These are phyloP conservation scores for Telopea speciosissima DNA, from an alignment of 177 flowering plant genomes.

Conservation along the genomic window DNA sequence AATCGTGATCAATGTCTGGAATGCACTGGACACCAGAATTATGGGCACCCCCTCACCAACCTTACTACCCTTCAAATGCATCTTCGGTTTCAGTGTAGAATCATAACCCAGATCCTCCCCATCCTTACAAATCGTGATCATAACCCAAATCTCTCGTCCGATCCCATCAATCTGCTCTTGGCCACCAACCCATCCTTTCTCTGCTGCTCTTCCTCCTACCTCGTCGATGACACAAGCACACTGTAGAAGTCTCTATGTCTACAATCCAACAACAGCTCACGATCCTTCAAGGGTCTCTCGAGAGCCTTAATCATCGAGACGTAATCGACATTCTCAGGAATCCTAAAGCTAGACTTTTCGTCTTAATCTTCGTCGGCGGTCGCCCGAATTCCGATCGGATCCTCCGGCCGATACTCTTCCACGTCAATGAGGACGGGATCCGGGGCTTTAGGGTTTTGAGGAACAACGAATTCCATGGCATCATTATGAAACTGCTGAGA, in stretches of 20 bases:
- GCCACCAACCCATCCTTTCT: conserved; percentile 84
- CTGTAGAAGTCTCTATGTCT: conserved; percentile 61
- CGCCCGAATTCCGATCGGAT: conserved; percentile 12
- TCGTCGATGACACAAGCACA: conserved; percentile 48
- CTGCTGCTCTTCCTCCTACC: conserved; percentile 78
- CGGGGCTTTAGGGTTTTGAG: conserved; percentile 30
- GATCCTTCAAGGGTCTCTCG: conserved; percentile 75
- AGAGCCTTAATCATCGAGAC: conserved; percentile 37
- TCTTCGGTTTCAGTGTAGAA: conserved; percentile 46
- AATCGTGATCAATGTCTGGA: conserved; percentile 85
- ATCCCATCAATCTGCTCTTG: conserved; percentile 65
- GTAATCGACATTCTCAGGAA: conserved; percentile 21
- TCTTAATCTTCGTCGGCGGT: conserved; percentile 11
- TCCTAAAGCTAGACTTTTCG: conserved; percentile 12
- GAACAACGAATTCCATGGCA: conserved; percentile 51
- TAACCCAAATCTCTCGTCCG: conserved; percentile 42
- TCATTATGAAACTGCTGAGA: conserved; percentile 60
- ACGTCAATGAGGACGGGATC: conserved; percentile 6
- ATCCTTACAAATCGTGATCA: conserved; percentile 21
- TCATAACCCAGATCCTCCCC: conserved; percentile 56
- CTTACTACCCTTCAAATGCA: conserved; percentile 71
- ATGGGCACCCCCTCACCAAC: conserved; percentile 97
- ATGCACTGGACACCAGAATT: conserved; percentile 94
- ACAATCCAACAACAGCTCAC: conserved; percentile 64
- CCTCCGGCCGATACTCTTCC: conserved; percentile 28